These are phyloP conservation scores for Coemansia biformis DNA, from an alignment of 192 early-diverging fungal species.

Conservation along the genomic window DNA sequence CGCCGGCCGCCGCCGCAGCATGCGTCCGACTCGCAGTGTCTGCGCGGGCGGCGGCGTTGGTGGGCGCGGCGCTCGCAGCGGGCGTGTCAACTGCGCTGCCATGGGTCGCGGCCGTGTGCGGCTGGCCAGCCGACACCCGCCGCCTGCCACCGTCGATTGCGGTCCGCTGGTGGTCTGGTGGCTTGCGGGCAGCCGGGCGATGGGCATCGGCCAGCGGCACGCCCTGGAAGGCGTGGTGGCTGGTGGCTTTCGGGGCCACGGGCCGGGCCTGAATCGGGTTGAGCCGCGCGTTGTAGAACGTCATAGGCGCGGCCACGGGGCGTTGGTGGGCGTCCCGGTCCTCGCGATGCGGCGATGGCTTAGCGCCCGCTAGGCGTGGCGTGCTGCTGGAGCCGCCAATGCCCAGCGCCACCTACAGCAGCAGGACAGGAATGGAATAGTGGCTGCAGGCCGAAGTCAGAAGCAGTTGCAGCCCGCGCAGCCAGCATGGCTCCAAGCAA, in stretches of 20 bases:
- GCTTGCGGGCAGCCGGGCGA: not conserved
- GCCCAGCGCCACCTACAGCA: conserved; percentile 26
- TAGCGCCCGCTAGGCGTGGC: not conserved
- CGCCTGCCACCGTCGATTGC: too few relatives aligned
- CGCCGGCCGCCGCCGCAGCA: too few relatives aligned
- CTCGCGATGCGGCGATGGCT: conserved; percentile 3
- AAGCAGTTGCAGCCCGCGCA: too few relatives aligned
- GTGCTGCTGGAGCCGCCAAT: not conserved
- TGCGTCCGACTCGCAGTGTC: too few relatives aligned
- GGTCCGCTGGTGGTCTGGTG: too few relatives aligned
- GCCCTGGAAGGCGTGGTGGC: conserved; percentile 31
- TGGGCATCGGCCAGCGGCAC: conserved; percentile 19
- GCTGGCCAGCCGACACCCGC: too few relatives aligned
- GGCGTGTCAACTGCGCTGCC: too few relatives aligned
- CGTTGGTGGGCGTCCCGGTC: not conserved
- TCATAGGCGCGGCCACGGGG: conserved; percentile 6
- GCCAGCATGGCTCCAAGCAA: too few relatives aligned
- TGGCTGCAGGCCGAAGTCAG: not conserved
- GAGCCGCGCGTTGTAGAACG: conserved; percentile 40
- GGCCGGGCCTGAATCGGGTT: conserved; percentile 20
- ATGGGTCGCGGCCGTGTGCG: too few relatives aligned
- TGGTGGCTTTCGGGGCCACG: conserved; percentile 11
- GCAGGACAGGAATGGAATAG: not conserved
- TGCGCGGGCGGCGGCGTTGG: too few relatives aligned
- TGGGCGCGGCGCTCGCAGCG: too few relatives aligned